Evolutionary conservation across 768 basidiomycete species (phyloP), one percentile per base, ranked within the genome.

Genomic region (Crepidotus variabilis): DNA sequence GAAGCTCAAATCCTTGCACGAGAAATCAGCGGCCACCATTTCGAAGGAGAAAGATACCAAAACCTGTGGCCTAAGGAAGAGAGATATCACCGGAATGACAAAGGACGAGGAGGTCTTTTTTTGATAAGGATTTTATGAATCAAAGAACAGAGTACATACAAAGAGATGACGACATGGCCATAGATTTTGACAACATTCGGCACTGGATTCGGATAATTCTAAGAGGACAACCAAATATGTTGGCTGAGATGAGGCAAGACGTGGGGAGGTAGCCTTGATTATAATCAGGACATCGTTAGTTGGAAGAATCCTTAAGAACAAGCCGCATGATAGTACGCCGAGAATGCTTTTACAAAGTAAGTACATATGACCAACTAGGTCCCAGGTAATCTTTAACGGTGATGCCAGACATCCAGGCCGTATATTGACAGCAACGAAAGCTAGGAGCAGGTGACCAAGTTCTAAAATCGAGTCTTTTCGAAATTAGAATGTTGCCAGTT

Each of bases 11-110:
- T n/a, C n/a, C n/a, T n/a, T n/a, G n/a, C n/a, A n/a, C n/a, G n/a
- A n/a, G n/a, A n/a, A n/a, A n/a, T n/a, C n/a, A n/a, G n/a, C n/a
- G 33, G 47, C 33, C 43, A 7, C 22, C 33, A 28, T n/a, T 36
- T 18, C 14, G 8, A n/a, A 32, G 45, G 45, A 45, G 23, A 50
- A 54, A 46, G 50, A 57, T 47, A 55, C 55, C 45, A 22, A 55
- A 60, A 11, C 61, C 62, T 11, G 28, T 63, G 50, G 71, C 71
- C 2, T 71, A 69, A 6, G 22, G 23, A 32, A 66, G 65, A 1
- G 72, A 72, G 39, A 67, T 67, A 59, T 81, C 72, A 14, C 79
- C 80, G 46, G 78, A 80, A 65, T 80, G 79, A 11, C 79, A 79
- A 39, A 81, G 72, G 47, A 82, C 80, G 81, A 51, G 14, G 32